Evolutionary conservation across 2,329 filamentous ascomycete genomes (phyloP).

Genomic region (Stagonosporopsis tanaceti): DNA sequence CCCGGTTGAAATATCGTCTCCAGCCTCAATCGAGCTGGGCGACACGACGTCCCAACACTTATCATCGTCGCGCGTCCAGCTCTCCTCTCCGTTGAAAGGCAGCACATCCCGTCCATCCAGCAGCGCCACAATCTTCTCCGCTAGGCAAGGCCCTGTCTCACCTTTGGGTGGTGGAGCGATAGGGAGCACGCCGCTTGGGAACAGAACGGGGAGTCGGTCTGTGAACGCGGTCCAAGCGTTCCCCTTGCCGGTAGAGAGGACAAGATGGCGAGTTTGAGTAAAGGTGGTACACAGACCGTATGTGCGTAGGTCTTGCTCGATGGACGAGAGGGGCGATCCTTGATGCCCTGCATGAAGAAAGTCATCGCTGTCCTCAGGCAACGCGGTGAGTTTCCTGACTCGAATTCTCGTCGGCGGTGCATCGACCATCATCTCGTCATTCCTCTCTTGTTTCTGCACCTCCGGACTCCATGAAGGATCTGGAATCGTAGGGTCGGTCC

Average conservation of each 20-base stretch:
- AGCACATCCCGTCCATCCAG: neutral
- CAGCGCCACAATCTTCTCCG: slow-evolving; percentile 32
- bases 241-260: slow-evolving; percentile 21
- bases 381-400: slow-evolving; percentile 17
- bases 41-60: slow-evolving; percentile 31
- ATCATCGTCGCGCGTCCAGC: slow-evolving; percentile 39
- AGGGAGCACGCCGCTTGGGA: slow-evolving; percentile 34
- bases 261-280: slow-evolving; percentile 14
- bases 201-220: slow-evolving; percentile 18
- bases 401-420: neutral
- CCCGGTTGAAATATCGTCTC: neutral
- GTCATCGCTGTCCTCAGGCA: neutral
- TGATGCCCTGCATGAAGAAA: neutral
- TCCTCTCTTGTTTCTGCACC: too few species aligned
- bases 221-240: slow-evolving; percentile 28
- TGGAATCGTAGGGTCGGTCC: slow-evolving; percentile 31
- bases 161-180: slow-evolving; percentile 28
- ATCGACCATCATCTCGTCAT: neutral
- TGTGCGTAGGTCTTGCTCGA: slow-evolving; percentile 30
- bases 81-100: slow-evolving; percentile 31
- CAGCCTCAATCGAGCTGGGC: neutral
- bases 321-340: slow-evolving; percentile 13
- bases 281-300: slow-evolving; percentile 24
- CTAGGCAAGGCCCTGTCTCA: slow-evolving; percentile 20
- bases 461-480: slow-evolving; percentile 20